Evolutionary conservation across 176 grass and related monocot species (phyloP).

Genomic region (Puccinellia tenuiflora): DNA sequence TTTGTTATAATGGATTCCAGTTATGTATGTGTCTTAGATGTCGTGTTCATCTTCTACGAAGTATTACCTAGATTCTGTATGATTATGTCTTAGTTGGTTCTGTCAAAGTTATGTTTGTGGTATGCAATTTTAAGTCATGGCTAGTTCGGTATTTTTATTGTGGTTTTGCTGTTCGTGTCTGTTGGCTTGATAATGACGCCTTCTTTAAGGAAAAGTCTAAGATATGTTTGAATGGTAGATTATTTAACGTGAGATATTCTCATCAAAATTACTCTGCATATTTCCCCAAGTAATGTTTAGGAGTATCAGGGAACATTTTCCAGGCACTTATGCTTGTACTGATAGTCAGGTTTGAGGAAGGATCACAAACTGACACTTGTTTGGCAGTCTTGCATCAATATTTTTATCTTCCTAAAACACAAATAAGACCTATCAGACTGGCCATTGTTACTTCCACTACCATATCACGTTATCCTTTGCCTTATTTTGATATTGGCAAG

Average conservation of each 20-base stretch:
- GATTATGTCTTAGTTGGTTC: neutral
- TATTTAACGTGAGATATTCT: neutral
- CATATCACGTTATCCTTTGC: neutral
- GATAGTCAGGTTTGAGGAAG: neutral
- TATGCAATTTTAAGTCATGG: constrained; percentile 5
- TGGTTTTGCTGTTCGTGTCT: neutral
- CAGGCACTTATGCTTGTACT: neutral
- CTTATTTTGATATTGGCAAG: neutral
- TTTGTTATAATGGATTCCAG: constrained; percentile 34
- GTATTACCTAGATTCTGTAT: neutral
- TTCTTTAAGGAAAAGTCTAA: neutral
- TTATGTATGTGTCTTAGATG: constrained; percentile 36
- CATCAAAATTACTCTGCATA: neutral
- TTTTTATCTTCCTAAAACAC: neutral
- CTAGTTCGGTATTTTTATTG: neutral
- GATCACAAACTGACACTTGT: neutral
- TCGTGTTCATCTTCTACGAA: constrained; percentile 27
- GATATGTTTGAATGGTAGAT: neutral
- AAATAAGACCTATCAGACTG: neutral
- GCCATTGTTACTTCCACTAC: neutral
- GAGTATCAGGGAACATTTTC: neutral
- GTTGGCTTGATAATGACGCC: neutral
- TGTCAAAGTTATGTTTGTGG: neutral
- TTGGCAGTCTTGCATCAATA: neutral
- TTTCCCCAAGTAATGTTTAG: neutral